Evolutionary conservation across 2,329 filamentous ascomycete genomes (phyloP), one percentile per base, ranked within the genome.

Genomic region (Escovopsis sp.): DNA sequence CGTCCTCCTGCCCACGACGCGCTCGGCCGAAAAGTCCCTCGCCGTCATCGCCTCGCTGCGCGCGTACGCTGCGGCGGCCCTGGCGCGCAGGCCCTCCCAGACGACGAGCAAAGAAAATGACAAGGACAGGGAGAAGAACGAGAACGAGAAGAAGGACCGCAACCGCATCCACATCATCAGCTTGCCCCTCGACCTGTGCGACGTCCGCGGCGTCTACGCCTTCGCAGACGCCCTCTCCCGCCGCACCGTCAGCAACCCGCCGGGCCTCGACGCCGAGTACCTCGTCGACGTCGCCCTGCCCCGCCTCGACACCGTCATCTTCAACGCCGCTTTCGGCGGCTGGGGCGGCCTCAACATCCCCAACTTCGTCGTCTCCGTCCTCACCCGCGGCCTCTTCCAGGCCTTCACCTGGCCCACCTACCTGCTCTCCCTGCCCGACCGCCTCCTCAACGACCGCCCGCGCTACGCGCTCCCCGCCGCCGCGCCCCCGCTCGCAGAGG

Each of bases 301-400:
- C 2, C 77, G 80, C 48, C 68, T 98, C 28, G 86, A 96, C 60
- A 73, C 73, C 2, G 69, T 91, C 19, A 69, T 96, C 33, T 80
- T 85, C 58, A 95, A 95, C 60, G 89, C 89, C 12, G 91, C 88
- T 0, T 81, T 89, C 34, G 86, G 87, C 19, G 87, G 85, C 2
- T 94, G 86, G 83, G 74, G 69, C 1, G 85, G 84, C n/a, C 59
- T 94, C 45, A 65, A 85, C 59, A 95, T 79, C 76, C 60, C 66
- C 2, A 52, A 55, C 42, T 76, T 84, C 1, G 59, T 78, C 28
- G 64, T 59, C 52, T 61, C 65, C 43, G 54, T 77, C 35, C 53
- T 83, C 38, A 77, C 72, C 4, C 53, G 56, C 10, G 78, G 87
- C 43, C 64, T 82, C 45, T 58, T 81, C 10, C 72, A 84, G 49